Evolutionary conservation across 1,284 basidiomycete genomes (phyloP).

Genomic region (Ceratobasidium sp.): DNA sequence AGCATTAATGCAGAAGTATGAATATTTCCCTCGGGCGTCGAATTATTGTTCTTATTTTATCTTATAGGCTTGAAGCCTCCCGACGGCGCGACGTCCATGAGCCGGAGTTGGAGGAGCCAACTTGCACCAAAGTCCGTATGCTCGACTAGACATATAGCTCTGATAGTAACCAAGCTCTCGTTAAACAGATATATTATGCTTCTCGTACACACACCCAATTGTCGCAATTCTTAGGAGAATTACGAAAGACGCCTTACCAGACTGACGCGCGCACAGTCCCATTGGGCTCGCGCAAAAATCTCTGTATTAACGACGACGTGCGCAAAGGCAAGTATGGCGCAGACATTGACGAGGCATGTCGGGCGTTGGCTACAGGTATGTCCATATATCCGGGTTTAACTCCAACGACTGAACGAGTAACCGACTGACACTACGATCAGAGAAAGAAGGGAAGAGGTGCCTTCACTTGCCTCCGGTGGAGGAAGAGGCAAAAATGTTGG

Average conservation of each 20-base stretch:
- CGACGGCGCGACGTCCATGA: constrained; percentile 30
- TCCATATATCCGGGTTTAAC: constrained; percentile 3
- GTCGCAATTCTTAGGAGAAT: constrained; percentile 88
- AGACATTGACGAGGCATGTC: constrained; percentile 93
- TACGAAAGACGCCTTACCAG: constrained; percentile 63
- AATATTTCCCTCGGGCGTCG: constrained; percentile 17
- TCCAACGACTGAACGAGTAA: constrained; percentile 2
- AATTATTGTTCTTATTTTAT: not conserved
- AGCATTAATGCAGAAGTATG: constrained; percentile 82
- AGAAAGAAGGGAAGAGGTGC: constrained; percentile 75
- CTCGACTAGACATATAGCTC: no score
- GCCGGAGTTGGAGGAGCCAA: constrained; percentile 57
- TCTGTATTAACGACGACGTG: constrained; percentile 91
- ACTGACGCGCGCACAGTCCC: constrained; percentile 71
- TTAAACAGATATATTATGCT: constrained; percentile 80
- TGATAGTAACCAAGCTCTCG: no score
- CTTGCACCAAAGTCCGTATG: constrained; percentile 66
- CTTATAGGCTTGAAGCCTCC: constrained; percentile 37
- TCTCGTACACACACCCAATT: constrained; percentile 97
- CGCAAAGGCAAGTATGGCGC: constrained; percentile 63
- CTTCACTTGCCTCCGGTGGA: constrained; percentile 78
- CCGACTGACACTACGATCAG: constrained; percentile 55
- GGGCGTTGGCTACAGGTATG: constrained; percentile 84
- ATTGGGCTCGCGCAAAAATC: constrained; percentile 90
- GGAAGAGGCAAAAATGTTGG: constrained; percentile 79